phyloP scores from a whole-genome alignment of 179 eudicot species.

The Silene coronaria region DNA sequence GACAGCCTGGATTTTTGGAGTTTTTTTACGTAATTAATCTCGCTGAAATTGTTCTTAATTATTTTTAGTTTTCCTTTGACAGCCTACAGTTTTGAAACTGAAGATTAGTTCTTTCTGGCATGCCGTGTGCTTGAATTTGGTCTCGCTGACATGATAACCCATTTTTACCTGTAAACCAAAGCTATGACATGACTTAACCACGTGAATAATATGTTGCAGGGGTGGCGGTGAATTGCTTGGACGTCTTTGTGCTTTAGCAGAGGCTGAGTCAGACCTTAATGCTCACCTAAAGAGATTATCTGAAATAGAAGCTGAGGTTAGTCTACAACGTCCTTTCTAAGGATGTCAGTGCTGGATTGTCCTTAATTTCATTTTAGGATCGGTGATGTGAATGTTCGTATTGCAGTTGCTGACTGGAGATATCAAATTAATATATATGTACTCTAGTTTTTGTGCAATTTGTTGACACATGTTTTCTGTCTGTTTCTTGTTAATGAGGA shows the following conservation, averaged over 20 bases:
- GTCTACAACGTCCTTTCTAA: not conserved
- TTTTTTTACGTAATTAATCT: no score
- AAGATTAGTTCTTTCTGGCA: not conserved
- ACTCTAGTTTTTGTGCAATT: not conserved
- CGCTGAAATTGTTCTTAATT: no score
- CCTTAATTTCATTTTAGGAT: not conserved
- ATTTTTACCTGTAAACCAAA: not conserved
- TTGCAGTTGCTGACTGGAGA: not conserved
- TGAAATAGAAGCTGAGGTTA: conserved; percentile 85
- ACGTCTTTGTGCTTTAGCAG: conserved; percentile 73
- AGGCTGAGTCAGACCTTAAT: conserved; percentile 68
- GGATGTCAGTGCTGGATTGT: conserved; percentile 3
- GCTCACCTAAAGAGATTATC: conserved; percentile 68
- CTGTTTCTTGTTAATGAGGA: not conserved
- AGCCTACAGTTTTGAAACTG: not conserved
- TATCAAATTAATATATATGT: not conserved
- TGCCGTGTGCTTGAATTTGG: not conserved
- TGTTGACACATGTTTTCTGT: no score
- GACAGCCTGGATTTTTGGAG: not conserved
- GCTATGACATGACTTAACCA: conserved; percentile 5
- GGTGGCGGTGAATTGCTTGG: conserved; percentile 90
- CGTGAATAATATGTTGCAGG: conserved; percentile 42
- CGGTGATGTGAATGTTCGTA: not conserved
- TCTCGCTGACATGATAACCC: not conserved
- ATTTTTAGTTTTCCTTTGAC: no score